Evolutionary conservation across 495 filamentous ascomycete species (phyloP), one percentile per base, ranked within the genome.

Genomic region (Lentithecium fluviatile): DNA sequence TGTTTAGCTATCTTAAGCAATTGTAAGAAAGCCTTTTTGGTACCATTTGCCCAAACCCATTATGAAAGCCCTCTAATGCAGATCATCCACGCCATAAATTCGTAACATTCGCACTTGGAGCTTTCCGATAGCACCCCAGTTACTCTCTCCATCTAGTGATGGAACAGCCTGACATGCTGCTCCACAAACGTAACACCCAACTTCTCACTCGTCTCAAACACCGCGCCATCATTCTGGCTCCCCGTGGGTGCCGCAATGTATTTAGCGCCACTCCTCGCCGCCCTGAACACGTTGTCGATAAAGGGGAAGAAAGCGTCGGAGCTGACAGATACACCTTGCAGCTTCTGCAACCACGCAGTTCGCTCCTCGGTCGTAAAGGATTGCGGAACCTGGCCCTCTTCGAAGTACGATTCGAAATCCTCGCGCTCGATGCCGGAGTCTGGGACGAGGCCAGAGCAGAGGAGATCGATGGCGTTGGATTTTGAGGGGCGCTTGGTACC

Each of bases 301-400:
- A 98, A 98, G 55, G 94, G 94, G 85, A 97, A 97, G 77, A 98
- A 98, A 59, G 94, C 94, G 76, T 98, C 94, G 58, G 88, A 93
- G 10, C 89, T 92, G 25, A 95, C 81, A 53, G 87, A 89, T 36
- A 98, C 94, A 42, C 89, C 88, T 50, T 78, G 78, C 59, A 97
- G 74, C 79, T 92, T 86, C 68, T 77, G 70, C 67, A 93, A 78
- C 93, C 94, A 97, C 50, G 83, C 84, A 25, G 85, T 80, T 59
- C 88, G 85, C 81, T 97, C 94, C 70, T 92, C 85, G 47, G 82
- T 77, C 21, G 89, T 91, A 75, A 97, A 95, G 11, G 85, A 77
- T 55, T 78, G 68, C 1, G 95, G 94, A n/a, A 96, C 89, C 70
- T 69, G 48, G 21, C 66, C 62, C 15, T 91, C 88, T 67, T 96